phyloP scores from a whole-genome alignment of 495 filamentous ascomycete genomes.

The Lichenothelia convexa region DNA sequence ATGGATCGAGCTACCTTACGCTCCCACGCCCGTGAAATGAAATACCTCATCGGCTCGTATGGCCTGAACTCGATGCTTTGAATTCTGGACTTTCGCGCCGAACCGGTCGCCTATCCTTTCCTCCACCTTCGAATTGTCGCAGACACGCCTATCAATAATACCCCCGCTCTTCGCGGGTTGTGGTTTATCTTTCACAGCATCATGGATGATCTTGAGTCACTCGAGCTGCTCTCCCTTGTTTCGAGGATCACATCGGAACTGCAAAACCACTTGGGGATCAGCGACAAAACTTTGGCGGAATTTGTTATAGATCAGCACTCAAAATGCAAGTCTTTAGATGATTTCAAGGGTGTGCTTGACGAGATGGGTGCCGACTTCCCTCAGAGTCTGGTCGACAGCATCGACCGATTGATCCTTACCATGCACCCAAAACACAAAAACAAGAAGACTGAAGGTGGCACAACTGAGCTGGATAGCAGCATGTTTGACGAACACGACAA shows the following conservation, averaged over 20 bases:
- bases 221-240: slow-evolving; percentile 85
- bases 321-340: slow-evolving; percentile 45
- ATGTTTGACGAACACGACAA: slow-evolving; percentile 26
- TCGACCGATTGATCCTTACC: slow-evolving; percentile 70
- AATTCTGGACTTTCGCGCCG: too few relatives aligned
- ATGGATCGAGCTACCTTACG: too few relatives aligned
- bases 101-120: too few relatives aligned
- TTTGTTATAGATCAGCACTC: slow-evolving; percentile 83
- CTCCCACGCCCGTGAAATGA: too few relatives aligned
- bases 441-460: slow-evolving; percentile 8
- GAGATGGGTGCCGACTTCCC: slow-evolving; percentile 76
- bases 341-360: slow-evolving; percentile 54
- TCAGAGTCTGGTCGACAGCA: slow-evolving; percentile 69
- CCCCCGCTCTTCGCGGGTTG: background rate
- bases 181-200: background rate
- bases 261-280: slow-evolving; percentile 82
- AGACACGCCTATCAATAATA: too few relatives aligned
- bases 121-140: too few relatives aligned
- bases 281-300: slow-evolving; percentile 86
- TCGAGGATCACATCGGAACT: slow-evolving; percentile 89
- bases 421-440: slow-evolving; percentile 77
- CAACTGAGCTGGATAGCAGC: slow-evolving; percentile 18
- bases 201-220: slow-evolving; percentile 81
- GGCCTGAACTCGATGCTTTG: too few relatives aligned
- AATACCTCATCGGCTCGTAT: too few relatives aligned